These are phyloP conservation scores for Petunia axillaris DNA, from an alignment of 257 asterid genomes.

Conservation along the genomic window DNA sequence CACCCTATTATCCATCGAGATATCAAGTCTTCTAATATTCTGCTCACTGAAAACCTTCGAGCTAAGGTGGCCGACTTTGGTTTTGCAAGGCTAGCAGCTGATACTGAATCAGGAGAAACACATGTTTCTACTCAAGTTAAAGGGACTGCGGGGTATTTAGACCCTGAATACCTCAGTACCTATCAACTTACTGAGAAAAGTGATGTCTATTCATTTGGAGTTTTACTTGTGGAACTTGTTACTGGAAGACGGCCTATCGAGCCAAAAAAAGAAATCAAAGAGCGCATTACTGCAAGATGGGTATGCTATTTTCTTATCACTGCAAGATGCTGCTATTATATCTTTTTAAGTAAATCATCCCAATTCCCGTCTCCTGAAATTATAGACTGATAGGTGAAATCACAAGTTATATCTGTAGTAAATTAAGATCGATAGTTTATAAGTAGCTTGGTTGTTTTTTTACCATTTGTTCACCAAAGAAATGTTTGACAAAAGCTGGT, in stretches of 20 bases:
- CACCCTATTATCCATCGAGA: conserved; percentile 97
- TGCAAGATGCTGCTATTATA: neutral
- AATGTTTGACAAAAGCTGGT: neutral
- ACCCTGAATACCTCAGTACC: conserved; percentile 89
- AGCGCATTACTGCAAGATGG: conserved; percentile 91
- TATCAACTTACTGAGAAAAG: conserved; percentile 96
- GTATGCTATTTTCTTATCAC: conserved; percentile 43
- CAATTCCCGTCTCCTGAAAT: neutral
- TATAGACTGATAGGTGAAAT: conserved; percentile 1
- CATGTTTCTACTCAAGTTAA: conserved; percentile 96
- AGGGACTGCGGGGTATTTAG: conserved; percentile 98
- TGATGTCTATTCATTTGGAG: conserved; percentile 93
- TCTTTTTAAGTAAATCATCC: neutral
- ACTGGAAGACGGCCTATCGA: conserved; percentile 95
- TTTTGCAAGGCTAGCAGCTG: conserved; percentile 79
- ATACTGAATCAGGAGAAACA: conserved; percentile 76
- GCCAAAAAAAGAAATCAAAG: conserved; percentile 68
- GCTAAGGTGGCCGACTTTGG: conserved; percentile 99
- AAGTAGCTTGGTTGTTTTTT: too few relatives aligned
- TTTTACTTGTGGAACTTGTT: conserved; percentile 78
- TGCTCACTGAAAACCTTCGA: conserved; percentile 78
- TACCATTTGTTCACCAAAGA: neutral
- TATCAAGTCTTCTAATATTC: conserved; percentile 95
- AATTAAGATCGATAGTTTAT: neutral
- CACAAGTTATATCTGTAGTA: neutral